phyloP scores from a whole-genome alignment of 2,329 filamentous ascomycete genomes.

The Aspergillus fijiensis region DNA sequence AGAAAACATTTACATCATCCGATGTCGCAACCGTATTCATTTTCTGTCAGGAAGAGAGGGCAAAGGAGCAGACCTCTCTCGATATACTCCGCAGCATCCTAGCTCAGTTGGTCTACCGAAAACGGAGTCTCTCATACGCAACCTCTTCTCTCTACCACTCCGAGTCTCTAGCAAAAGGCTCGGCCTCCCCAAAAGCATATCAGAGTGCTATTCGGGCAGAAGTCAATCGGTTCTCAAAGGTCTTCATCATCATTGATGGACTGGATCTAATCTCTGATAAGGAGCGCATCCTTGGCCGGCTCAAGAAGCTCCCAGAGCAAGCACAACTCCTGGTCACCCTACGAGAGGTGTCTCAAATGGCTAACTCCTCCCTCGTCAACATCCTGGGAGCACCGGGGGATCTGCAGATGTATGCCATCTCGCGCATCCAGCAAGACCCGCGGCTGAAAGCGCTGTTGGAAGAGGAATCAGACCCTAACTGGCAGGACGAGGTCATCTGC shows the following conservation, averaged over 20 bases:
- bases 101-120: conserved; percentile 33
- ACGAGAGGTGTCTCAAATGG: conserved; percentile 20
- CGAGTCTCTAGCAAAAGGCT: conserved; percentile 19
- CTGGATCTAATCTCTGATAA: conserved; percentile 30
- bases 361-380: conserved; percentile 16
- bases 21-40: conserved; percentile 32
- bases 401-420: conserved; percentile 19
- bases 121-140: conserved; percentile 24
- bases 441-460: conserved; percentile 13
- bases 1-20: conserved; percentile 28
- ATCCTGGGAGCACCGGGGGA: conserved; percentile 20
- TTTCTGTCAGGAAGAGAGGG: conserved; percentile 29
- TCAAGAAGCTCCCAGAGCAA: conserved; percentile 35
- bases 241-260: conserved; percentile 32
- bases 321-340: conserved; percentile 32
- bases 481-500: conserved; percentile 19
- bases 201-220: conserved; percentile 35
- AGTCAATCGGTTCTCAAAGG: conserved; percentile 30
- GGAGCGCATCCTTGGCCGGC: conserved; percentile 29
- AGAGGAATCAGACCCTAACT: conserved; percentile 2
- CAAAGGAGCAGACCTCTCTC: conserved; percentile 21
- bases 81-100: conserved; percentile 27
- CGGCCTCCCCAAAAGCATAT: conserved; percentile 30
- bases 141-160: conserved; percentile 27
- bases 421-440: conserved; percentile 18